Conservation (phyloP, 768 basidiomycete genomes). For the Fibroporia radiculosa region DNA sequence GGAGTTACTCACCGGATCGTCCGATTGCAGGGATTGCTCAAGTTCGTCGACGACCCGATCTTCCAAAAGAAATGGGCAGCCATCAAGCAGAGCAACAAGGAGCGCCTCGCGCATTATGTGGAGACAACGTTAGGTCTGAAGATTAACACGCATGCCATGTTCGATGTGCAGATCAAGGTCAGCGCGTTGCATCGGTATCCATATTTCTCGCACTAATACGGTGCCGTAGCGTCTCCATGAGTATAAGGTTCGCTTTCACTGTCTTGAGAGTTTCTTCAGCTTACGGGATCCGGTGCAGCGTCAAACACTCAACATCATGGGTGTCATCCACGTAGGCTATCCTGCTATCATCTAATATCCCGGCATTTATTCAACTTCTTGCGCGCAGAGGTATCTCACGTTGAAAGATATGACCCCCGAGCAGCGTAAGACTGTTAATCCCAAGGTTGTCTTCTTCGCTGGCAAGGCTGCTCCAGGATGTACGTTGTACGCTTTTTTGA, state of each 20-base stretch:
- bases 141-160: slow-evolving; percentile 72
- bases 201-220: slow-evolving; percentile 1
- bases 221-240: slow-evolving; percentile 74
- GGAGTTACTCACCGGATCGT: neutral
- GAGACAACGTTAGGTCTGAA: slow-evolving; percentile 61
- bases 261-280: neutral
- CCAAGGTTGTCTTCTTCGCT: slow-evolving; percentile 93
- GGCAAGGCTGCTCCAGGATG: slow-evolving; percentile 96
- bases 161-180: slow-evolving; percentile 88
- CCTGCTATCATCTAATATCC: neutral
- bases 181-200: slow-evolving; percentile 4
- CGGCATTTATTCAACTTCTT: neutral
- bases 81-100: slow-evolving; percentile 88
- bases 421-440: slow-evolving; percentile 76
- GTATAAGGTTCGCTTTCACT: slow-evolving; percentile 54
- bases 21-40: slow-evolving; percentile 43
- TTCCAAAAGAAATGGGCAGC: slow-evolving; percentile 79
- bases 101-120: slow-evolving; percentile 73
- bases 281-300: slow-evolving; percentile 39
- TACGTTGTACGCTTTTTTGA: slow-evolving; percentile 27
- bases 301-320: slow-evolving; percentile 91
- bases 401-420: slow-evolving; percentile 74
- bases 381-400: slow-evolving; percentile 66
- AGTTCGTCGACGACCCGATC: slow-evolving; percentile 58
- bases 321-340: slow-evolving; percentile 74